Base-by-base conservation (phyloP, 139 green algal species). In the Parachlorella kessleri region DNA sequence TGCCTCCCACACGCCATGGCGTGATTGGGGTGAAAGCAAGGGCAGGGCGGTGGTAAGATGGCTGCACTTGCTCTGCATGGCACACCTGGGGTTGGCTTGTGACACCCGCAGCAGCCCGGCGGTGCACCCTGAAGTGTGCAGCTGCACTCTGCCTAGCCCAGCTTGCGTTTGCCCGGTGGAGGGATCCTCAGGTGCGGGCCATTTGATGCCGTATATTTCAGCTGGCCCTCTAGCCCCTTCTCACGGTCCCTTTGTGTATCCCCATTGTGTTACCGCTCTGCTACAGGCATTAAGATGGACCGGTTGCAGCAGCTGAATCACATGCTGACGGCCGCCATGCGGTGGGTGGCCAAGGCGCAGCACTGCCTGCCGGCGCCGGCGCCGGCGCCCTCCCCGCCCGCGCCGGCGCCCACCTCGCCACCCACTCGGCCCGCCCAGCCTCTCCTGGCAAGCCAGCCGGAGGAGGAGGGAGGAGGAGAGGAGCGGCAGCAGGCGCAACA, bases 281-380 rank as follows among this genome's bases (percentile, higher is more conserved):
- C 26, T 6, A 32, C 68, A 28, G 75, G 70, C 26, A 40, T 87
- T 26, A 83, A 78, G 33, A 84, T 88, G 78, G 82, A 87, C 24
- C 65, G 72, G 10, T 72, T 89, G 32, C 35, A 41, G 1, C 39
- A 76, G 30, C 67, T 79, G 4, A 80, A 76, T 2, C 30, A 66
- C 2, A 42, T 73, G 76, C 65, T 88, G 53, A 28, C 35, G n/a
- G 40, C 66, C 1, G 72, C 84, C 2, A n/a, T 39, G 4, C 40
- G n/a, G 9, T 88, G 84, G 84, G 42, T 86, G 18, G 41, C n/a
- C 9, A 59, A 30, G 35, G 63, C 59, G 24, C 23, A 21, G 66
- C 37, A 55, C 3, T 67, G 23, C 48, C 42, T 72, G 39, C 14
- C 26, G 32, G n/a, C 1, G 30, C 32, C 0, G 40, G 10, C 9